Percentiles rank a stretch among this genome's conserved stretches.
phyloP scores from a whole-genome alignment of 768 basidiomycete species.

The Pisolithus albus region DNA sequence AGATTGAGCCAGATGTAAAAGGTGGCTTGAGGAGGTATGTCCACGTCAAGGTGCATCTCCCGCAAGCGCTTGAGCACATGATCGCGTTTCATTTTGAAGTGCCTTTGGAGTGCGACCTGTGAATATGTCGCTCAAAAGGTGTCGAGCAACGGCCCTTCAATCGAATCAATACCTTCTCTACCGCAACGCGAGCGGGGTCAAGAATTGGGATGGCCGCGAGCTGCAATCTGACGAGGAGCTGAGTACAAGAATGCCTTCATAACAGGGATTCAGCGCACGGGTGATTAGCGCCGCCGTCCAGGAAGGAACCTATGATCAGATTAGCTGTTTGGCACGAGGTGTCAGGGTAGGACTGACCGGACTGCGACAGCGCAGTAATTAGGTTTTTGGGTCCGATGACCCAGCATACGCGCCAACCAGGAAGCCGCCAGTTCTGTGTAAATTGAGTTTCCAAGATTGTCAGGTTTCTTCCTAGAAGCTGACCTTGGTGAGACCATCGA shows the following conservation, averaged over 20 bases:
- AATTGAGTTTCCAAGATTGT: constrained; percentile 13
- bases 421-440: constrained; percentile 84
- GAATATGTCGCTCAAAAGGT: neutral
- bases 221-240: constrained; percentile 51
- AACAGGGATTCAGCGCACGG: constrained; percentile 48
- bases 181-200: constrained; percentile 56
- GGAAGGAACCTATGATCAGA: constrained; percentile 56
- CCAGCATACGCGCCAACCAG: constrained; percentile 94
- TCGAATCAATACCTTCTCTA: constrained; percentile 52
- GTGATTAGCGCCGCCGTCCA: constrained; percentile 93
- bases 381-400: constrained; percentile 87
- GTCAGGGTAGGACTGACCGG: constrained; percentile 36
- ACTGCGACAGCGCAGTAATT: constrained; percentile 86
- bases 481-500: constrained; percentile 91
- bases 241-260: neutral
- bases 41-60: constrained; percentile 69
- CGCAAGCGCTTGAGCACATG: constrained; percentile 80
- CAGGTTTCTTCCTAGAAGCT: neutral
- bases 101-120: constrained; percentile 74
- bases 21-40: constrained; percentile 69
- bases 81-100: constrained; percentile 89
- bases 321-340: neutral
- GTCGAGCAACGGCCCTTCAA: neutral
- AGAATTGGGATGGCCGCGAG: constrained; percentile 82
- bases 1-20: constrained; percentile 96